Evolutionary conservation across 148 eudicot species (phyloP).

Genomic region (Arbutus unedo): DNA sequence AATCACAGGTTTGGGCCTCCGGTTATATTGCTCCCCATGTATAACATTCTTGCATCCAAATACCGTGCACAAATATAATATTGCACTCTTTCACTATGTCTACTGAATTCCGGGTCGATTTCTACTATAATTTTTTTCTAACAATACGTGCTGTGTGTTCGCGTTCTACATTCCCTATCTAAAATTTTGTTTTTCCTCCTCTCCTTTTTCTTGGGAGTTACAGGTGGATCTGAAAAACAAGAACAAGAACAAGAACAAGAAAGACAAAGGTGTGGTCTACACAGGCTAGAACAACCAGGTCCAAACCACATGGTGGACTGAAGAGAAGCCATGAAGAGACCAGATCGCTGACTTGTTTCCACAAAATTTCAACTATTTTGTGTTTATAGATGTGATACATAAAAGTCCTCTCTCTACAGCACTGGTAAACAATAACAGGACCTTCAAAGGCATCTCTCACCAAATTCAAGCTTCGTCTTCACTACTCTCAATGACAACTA

Average conservation of each 20-base stretch:
- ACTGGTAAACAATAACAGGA: background rate
- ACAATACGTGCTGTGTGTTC: too few species aligned
- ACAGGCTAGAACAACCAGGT: background rate
- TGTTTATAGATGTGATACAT: background rate
- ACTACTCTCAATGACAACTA: conserved; percentile 61
- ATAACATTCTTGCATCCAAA: too few species aligned
- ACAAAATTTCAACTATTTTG: background rate
- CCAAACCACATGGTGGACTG: background rate
- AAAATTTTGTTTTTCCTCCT: too few species aligned
- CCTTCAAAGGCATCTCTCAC: background rate
- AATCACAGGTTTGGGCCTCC: too few species aligned
- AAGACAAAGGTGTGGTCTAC: background rate
- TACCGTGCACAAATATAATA: too few species aligned
- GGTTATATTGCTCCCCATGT: too few species aligned
- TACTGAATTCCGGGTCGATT: too few species aligned
- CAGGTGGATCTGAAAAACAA: background rate
- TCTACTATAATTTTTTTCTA: too few species aligned
- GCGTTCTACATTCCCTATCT: too few species aligned
- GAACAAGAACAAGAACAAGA: background rate
- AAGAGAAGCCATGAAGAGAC: background rate
- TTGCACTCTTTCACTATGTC: too few species aligned
- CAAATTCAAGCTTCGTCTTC: conserved; percentile 56
- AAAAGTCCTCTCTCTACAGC: background rate
- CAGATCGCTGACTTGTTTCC: background rate
- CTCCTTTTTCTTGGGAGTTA: background rate